Evolutionary conservation across 805 yeast genomes (phyloP), one percentile per base, ranked within the genome.

Genomic region (Aciculoconidium aculeatum): DNA sequence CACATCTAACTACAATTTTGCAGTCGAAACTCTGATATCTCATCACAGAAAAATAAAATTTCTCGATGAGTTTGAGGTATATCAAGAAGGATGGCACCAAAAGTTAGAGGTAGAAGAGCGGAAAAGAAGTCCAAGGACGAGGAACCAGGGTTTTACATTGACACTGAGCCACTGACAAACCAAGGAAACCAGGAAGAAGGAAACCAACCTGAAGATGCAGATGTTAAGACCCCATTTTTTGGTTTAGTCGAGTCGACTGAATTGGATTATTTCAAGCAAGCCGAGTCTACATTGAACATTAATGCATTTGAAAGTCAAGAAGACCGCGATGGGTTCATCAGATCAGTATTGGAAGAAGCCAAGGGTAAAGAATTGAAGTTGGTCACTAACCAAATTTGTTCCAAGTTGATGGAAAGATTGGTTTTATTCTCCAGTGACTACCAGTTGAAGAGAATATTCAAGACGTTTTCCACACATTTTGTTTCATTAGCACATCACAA

Each of bases 371-470:
- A 90, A 55, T 63, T 92, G 42, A 90, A 92, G 55, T 66, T 90
- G 22, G 95, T 83, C 4, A 90, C 96, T 3, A 88, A 90, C 49
- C 96, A 88, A 49, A 86, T 90, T 34, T 87, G 96, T 54, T 90
- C 97, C 14, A 90, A 90, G 52, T 66, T 92, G 35, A 69, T 92
- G 65, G 98, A 90, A 56, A 68, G 98, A 49, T 61, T 90, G 37
- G 71, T 90, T n/a, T 56, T 83, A 23, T 59, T 65, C 11, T 80
- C 88, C 10, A 65, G 70, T 15, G 79, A 76, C 37, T 61, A 56
- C 8, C 94, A 86, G 51, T 55, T 86, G 35, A 77, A 77, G 43
- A 61, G 65, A 17, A 49, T 88, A 1, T 82, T 80, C 53, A 69
- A 67, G 35, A 73, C 78, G 1, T 82, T 87, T 47, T 65, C 65